Base-by-base conservation (phyloP, 2,329 filamentous ascomycete genomes). In the Alternaria arbusti region DNA sequence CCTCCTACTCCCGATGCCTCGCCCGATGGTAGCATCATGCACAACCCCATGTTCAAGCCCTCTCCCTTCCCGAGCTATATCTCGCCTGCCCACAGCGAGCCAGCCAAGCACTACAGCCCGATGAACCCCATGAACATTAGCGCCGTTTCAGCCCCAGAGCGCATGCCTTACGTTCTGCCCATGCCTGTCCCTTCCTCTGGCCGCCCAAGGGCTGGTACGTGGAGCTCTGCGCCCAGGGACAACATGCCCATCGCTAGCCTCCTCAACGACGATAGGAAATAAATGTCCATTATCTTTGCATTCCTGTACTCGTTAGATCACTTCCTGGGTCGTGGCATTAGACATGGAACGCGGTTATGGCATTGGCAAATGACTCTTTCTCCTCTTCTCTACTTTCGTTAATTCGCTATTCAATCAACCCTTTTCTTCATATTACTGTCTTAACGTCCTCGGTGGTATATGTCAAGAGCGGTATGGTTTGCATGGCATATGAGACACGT, bases 171-270 rank as follows among this genome's bases (percentile, higher is more conserved):
- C 63, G 68, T 80, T 57, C 72, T 80, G 13, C 76, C 78, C 12
- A 78, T 80, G 74, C 78, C 77, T 4, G 71, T 79, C 3, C 78
- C 76, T n/a, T 77, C 75, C 12, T 71, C 69, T 44, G 70, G 71
- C 26, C 73, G 76, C 25, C 67, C 68, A 40, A 71, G 74, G 30
- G 70, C 75, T 44, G 76, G 75, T 25, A 79, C 76, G n/a, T 79
- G 77, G 76, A 77, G 74, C 67, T 77, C 74, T 28, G 75, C 75
- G 17, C 76, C 75, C 12, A 70, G 76, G 58, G 76, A 79, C 49
- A 79, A 79, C 61, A 78, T 80, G 65, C 78, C 78, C 26, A 81
- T 81, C 65, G 76, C 79, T 15, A 76, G 78, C 56, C 63, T 81
- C 9, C 71, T 81, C 66, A 81, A 74, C 20, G 79, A 80, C 55